These are phyloP conservation scores for Dysphania ambrosioides DNA, from an alignment of 148 eudicot genomes.

Conservation along the genomic window DNA sequence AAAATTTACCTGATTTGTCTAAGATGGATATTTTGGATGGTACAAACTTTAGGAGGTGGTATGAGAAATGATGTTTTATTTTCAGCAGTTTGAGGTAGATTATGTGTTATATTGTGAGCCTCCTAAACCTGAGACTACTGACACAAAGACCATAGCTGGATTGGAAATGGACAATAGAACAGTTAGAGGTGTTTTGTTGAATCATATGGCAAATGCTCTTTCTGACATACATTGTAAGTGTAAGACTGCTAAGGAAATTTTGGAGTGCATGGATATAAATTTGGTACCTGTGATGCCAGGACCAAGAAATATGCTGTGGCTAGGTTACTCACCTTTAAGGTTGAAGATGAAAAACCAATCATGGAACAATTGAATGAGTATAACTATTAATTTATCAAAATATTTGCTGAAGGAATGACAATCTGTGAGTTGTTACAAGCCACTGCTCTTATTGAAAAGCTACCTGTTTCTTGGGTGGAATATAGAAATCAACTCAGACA, in stretches of 20 bases:
- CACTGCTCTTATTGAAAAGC: conserved; percentile 1
- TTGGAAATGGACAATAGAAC: not conserved
- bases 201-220: not conserved
- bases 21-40: not conserved
- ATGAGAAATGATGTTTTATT: too few species aligned
- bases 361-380: conserved; percentile 1
- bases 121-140: not conserved
- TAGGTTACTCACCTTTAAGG: not conserved
- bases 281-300: not conserved
- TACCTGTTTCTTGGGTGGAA: not conserved
- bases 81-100: not conserved
- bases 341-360: not conserved
- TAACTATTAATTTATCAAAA: not conserved
- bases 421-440: conserved; percentile 8
- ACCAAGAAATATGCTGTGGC: conserved; percentile 2
- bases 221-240: conserved; percentile 1
- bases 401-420: not conserved
- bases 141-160: not conserved
- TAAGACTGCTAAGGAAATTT: not conserved
- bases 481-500: not conserved
- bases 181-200: not conserved
- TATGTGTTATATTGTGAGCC: not conserved
- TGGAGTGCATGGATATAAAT: not conserved
- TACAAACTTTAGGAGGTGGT: not conserved
- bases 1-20: not conserved